Percentiles rank a stretch among this genome's conserved stretches.
Conservation (phyloP, 2,329 filamentous ascomycete genomes). For the Trichoderma polysporum region DNA sequence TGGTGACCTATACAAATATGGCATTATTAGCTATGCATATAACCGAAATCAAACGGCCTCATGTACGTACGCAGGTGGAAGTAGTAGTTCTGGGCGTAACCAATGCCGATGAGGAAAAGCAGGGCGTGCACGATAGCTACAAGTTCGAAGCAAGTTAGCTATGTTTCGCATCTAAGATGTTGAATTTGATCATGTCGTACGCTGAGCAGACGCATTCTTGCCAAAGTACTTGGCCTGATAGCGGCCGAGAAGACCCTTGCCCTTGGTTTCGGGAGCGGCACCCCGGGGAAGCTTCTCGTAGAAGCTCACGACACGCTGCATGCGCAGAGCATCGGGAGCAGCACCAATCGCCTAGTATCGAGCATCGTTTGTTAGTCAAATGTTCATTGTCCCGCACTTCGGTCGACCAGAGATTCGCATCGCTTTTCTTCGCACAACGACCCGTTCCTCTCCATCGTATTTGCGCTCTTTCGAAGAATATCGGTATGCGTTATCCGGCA, state of each 20-base stretch:
- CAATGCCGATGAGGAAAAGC: constrained; percentile 71
- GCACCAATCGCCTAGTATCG: constrained; percentile 78
- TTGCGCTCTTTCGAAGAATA: background rate
- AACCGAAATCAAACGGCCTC: constrained; percentile 30
- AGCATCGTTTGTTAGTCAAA: constrained; percentile 17
- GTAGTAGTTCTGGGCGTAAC: constrained; percentile 99
- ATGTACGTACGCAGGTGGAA: constrained; percentile 88
- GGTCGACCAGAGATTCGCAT: background rate
- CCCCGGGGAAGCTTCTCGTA: constrained; percentile 98
- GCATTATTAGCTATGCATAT: constrained; percentile 2
- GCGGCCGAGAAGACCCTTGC: constrained; percentile 78
- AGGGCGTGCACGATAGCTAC: constrained; percentile 87
- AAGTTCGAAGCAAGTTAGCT: constrained; percentile 26
- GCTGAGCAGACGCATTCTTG: constrained; percentile 84
- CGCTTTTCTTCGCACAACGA: background rate
- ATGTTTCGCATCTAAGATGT: background rate
- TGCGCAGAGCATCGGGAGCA: constrained; percentile 92
- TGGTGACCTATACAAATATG: constrained; percentile 72
- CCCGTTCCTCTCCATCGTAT: background rate
- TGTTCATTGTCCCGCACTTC: constrained; percentile 1
- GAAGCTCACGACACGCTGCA: constrained; percentile 97
- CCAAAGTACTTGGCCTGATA: constrained; percentile 95
- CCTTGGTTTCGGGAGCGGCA: constrained; percentile 77
- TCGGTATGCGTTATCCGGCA: background rate
- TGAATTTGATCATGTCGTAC: constrained; percentile 55